These are phyloP conservation scores for Erysimum pusillum DNA, from an alignment of 441 rosid genomes.

Conservation along the genomic window DNA sequence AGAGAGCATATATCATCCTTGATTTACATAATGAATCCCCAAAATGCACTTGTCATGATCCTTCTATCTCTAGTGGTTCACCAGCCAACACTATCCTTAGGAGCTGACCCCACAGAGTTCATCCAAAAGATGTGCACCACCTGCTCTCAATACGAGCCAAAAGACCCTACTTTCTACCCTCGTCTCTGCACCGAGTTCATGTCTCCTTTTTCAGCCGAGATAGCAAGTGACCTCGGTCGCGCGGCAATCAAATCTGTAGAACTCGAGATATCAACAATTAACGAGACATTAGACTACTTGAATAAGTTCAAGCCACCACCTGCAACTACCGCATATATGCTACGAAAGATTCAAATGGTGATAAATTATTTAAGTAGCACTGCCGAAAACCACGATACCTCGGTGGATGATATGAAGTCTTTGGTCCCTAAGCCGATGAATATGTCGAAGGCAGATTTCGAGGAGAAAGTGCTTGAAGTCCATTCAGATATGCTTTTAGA, in stretches of 20 bases:
- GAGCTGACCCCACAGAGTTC: not conserved
- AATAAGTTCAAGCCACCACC: not conserved
- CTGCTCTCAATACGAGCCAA: not conserved
- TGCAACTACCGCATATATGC: not conserved
- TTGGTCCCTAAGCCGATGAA: not conserved
- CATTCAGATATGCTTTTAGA: not conserved
- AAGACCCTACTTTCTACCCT: not conserved
- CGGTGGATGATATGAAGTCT: not conserved
- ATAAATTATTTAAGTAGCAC: not conserved
- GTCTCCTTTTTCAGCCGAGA: not conserved
- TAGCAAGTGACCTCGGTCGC: not conserved
- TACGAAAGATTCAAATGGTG: not conserved
- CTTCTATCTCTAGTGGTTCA: not conserved
- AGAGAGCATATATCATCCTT: not conserved
- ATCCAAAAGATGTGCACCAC: not conserved
- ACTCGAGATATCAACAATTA: not conserved
- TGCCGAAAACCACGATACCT: not conserved
- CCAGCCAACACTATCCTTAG: not conserved
- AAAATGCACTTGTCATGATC: not conserved
- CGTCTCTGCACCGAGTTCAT: not conserved
- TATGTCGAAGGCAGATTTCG: not conserved
- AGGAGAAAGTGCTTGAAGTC: not conserved
- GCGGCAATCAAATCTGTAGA: not conserved
- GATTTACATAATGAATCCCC: not conserved
- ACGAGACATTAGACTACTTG: not conserved